Percentiles rank a stretch among this genome's conserved stretches.
Conservation (phyloP, 2,329 filamentous ascomycete species). For the Penicillium frequentans region DNA sequence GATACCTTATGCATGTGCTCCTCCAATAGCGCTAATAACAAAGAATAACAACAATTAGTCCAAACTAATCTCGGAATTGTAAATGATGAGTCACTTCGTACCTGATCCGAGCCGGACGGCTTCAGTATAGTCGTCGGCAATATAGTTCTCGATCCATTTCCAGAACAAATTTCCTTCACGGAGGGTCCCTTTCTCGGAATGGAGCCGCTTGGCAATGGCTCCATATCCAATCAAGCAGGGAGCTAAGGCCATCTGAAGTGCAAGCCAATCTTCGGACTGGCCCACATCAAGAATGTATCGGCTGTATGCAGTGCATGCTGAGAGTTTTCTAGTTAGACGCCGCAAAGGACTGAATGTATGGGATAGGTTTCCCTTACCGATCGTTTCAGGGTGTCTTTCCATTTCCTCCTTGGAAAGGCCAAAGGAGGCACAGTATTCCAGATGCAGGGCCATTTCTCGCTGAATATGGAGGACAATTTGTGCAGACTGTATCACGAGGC, state of each 20-base stretch:
- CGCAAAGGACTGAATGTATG: not conserved
- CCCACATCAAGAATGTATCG: slow-evolving; percentile 87
- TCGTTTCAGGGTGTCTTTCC: slow-evolving; percentile 69
- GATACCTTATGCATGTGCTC: slow-evolving; percentile 72
- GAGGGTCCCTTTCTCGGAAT: slow-evolving; percentile 60
- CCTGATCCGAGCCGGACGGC: slow-evolving; percentile 71
- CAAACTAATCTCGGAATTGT: not conserved
- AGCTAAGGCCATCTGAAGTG: slow-evolving; percentile 77
- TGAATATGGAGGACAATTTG: slow-evolving; percentile 75
- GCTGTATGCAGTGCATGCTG: slow-evolving; percentile 78
- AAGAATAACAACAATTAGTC: not conserved
- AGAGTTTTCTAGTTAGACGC: not conserved
- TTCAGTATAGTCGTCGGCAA: slow-evolving; percentile 72
- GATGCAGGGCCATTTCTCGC: slow-evolving; percentile 76
- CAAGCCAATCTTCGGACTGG: slow-evolving; percentile 83
- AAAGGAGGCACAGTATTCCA: slow-evolving; percentile 79
- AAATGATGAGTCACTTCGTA: slow-evolving; percentile 39
- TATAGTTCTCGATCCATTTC: slow-evolving; percentile 89
- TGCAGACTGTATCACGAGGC: slow-evolving; percentile 51
- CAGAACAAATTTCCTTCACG: slow-evolving; percentile 73
- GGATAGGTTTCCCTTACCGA: slow-evolving; percentile 52
- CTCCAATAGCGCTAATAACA: slow-evolving; percentile 67
- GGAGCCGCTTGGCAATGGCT: slow-evolving; percentile 70
- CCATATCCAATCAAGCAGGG: slow-evolving; percentile 91
- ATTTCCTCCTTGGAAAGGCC: slow-evolving; percentile 74